These are phyloP conservation scores for Pyronema omphalodes DNA, from an alignment of 495 filamentous ascomycete species.

Conservation along the genomic window DNA sequence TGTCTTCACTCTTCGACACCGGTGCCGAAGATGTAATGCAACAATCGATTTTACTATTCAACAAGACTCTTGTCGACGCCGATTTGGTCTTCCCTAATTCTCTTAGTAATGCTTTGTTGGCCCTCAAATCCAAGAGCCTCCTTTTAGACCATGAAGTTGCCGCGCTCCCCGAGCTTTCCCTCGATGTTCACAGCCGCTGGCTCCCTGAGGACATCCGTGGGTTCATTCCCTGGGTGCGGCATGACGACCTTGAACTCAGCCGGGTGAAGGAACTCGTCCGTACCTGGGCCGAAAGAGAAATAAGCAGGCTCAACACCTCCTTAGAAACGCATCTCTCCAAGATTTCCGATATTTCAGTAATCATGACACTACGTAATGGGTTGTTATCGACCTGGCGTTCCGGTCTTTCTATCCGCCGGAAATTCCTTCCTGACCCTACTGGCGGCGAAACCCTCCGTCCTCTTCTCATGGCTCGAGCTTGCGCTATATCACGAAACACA, in stretches of 20 bases:
- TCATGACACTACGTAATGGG: conserved; percentile 49
- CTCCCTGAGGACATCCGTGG: conserved; percentile 65
- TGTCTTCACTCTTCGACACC: conserved; percentile 34
- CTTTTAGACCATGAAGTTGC: conserved; percentile 49
- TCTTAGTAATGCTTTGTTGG: conserved; percentile 49
- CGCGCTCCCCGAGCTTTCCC: conserved; percentile 45
- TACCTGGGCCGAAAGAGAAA: conserved; percentile 56
- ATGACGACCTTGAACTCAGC: conserved; percentile 53
- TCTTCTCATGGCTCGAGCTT: conserved; percentile 41
- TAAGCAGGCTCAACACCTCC: conserved; percentile 41
- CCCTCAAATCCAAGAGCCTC: conserved; percentile 49
- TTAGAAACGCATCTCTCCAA: conserved; percentile 37
- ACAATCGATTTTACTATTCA: conserved; percentile 49
- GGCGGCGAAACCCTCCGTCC: conserved; percentile 38
- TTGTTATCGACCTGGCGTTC: conserved; percentile 54
- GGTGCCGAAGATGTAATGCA: conserved; percentile 28
- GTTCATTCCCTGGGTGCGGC: conserved; percentile 77
- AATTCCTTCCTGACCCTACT: conserved; percentile 44
- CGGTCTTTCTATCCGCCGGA: conserved; percentile 30
- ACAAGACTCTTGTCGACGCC: conserved; percentile 57
- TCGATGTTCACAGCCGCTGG: conserved; percentile 72
- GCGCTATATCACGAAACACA: too few relatives aligned
- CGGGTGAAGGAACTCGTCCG: conserved; percentile 48
- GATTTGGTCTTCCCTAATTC: conserved; percentile 53
- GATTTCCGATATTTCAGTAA: conserved; percentile 41